Evolutionary conservation across 2,329 filamentous ascomycete genomes (phyloP).

Genomic region (Paecilomyces variotii): DNA sequence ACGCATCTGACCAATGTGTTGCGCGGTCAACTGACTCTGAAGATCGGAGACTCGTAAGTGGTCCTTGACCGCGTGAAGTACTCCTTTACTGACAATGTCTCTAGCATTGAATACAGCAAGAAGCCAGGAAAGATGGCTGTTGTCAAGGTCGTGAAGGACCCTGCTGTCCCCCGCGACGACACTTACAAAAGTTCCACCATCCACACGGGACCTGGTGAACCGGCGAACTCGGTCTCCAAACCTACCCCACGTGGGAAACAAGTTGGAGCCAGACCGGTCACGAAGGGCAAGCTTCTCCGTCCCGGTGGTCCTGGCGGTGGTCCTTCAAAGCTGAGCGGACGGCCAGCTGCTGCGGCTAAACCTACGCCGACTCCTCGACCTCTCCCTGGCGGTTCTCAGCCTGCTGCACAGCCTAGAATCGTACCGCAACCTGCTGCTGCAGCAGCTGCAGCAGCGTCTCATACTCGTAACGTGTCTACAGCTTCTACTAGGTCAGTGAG

Average conservation of each 20-base stretch:
- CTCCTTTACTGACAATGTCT: conserved; percentile 7
- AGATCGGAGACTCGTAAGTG: conserved; percentile 61
- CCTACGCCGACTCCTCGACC: conserved; percentile 30
- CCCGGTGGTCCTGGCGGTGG: conserved; percentile 78
- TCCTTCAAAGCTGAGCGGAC: conserved; percentile 61
- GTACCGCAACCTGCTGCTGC: conserved; percentile 26
- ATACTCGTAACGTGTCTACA: conserved; percentile 45
- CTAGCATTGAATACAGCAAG: conserved; percentile 84
- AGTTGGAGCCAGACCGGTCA: conserved; percentile 81
- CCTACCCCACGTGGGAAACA: conserved; percentile 84
- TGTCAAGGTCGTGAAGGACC: conserved; percentile 87
- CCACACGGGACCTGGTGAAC: conserved; percentile 77
- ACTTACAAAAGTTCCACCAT: conserved; percentile 90
- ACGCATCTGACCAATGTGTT: conserved; percentile 78
- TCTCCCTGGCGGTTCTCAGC: conserved; percentile 12
- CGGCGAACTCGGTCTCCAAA: conserved; percentile 70
- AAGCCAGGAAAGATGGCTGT: conserved; percentile 87
- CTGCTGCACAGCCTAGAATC: conserved; percentile 15
- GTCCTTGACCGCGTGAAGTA: conserved; percentile 14
- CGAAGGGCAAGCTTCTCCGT: conserved; percentile 83
- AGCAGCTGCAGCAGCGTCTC: conserved; percentile 30
- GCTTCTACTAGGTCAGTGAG: conserved; percentile 43
- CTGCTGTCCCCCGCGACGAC: conserved; percentile 62
- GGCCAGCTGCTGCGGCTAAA: conserved; percentile 30
- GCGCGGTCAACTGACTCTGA: conserved; percentile 71